Evolutionary conservation across 2,329 filamentous ascomycete genomes (phyloP), one percentile per base, ranked within the genome.

Genomic region (Hypoxylon sp.): DNA sequence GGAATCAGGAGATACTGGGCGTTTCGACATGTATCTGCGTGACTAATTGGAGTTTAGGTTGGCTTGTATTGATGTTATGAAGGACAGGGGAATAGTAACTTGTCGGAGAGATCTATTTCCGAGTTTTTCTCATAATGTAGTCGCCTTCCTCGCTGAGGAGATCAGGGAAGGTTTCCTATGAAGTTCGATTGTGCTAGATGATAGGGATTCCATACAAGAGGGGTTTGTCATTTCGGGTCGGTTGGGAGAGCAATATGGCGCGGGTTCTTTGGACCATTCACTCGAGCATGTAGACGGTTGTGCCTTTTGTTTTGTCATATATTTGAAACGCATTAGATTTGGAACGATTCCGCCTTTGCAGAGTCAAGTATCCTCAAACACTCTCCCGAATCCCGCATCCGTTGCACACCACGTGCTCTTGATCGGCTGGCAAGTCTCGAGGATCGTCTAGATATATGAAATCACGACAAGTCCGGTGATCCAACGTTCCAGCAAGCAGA

Each of bases 191-290:
- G 25, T 32, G 38, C 11, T 36, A 32, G 5, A 56, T 49, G 28
- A 50, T 49, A 14, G 32, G 41, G 51, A 41, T 36, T 62, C 23
- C 32, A 17, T 14, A 34, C 43, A 49, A 60, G 56, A 23, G 62
- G 45, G 62, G 43, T 25, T 55, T 55, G 13, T 7, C 23, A 51
- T 48, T 11, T 57, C 17, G 62, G 46, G 41, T 61, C 51, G 19
- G 36, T 65, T 38, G 50, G 43, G 38, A 10, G 49, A 53, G 49
- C 23, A 25, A 46, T 21, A 53, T 13, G 32, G 52, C 30, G n/a
- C 21, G 48, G 10, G 5, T 5, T 13, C 2, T 46, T 19, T 21
- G 6, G 11, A 21, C 38, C 13, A 5, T 21, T 25, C 13, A 28
- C 41, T 57, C 41, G 28, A 34, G 17, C 17, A 48, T 48, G 13